Conservation (phyloP, 2,329 filamentous ascomycete genomes). For the Fusarium lateritium region DNA sequence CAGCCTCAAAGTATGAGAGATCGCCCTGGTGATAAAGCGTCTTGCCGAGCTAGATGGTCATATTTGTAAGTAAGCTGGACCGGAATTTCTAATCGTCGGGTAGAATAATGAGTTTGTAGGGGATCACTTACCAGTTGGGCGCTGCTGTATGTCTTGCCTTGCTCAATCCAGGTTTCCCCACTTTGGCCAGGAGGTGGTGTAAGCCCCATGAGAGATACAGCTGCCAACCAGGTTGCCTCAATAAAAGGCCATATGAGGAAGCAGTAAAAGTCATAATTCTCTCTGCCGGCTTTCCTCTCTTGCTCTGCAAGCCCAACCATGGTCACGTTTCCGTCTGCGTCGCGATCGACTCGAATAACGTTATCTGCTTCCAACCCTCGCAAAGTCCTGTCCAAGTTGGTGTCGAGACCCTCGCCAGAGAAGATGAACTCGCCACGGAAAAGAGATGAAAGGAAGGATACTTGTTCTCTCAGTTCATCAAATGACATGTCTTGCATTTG, state of each 20-base stretch:
- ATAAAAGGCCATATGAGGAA: conserved; percentile 99
- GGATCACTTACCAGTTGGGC: conserved; percentile 77
- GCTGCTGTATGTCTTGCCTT: conserved; percentile 82
- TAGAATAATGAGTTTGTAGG: background rate
- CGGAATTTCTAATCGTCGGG: background rate
- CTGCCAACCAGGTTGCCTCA: conserved; percentile 92
- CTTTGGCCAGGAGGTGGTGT: conserved; percentile 75
- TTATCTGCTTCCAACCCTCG: conserved; percentile 82
- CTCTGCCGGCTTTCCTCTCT: conserved; percentile 84
- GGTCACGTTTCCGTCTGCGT: conserved; percentile 69
- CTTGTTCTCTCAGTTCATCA: conserved; percentile 80
- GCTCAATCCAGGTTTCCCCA: conserved; percentile 83
- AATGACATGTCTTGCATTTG: conserved; percentile 85
- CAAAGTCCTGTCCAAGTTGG: conserved; percentile 87
- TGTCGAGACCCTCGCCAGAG: conserved; percentile 83
- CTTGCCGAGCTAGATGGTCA: conserved; percentile 79
- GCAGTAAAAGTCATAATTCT: conserved; percentile 99
- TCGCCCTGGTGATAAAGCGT: conserved; percentile 98
- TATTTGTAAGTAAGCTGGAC: conserved; percentile 21
- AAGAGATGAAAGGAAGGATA: conserved; percentile 90
- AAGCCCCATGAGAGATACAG: conserved; percentile 88
- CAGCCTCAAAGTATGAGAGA: conserved; percentile 95
- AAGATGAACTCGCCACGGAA: conserved; percentile 99
- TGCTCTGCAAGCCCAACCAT: conserved; percentile 81
- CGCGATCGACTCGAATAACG: conserved; percentile 78